These are phyloP conservation scores for Candida freyschussii DNA, from an alignment of 1,139 yeast genomes.

Conservation along the genomic window DNA sequence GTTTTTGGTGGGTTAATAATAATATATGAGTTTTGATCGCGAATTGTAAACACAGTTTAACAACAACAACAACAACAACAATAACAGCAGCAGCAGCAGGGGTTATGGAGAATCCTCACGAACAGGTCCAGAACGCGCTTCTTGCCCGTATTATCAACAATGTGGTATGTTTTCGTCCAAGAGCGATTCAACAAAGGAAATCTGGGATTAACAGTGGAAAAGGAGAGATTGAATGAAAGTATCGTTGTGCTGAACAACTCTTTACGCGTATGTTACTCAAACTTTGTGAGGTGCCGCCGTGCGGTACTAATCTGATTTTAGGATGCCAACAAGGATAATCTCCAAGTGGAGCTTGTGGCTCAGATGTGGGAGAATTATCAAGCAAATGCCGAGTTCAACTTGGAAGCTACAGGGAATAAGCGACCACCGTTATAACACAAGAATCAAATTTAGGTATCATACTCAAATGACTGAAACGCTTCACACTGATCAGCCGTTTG, in stretches of 20 bases:
- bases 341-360: conserved; percentile 67
- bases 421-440: conserved; percentile 47
- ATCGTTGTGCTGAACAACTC: conserved; percentile 58
- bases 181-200: conserved; percentile 2
- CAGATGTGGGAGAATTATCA: conserved; percentile 82
- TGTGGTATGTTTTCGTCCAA: conserved; percentile 45
- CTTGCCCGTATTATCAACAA: conserved; percentile 73
- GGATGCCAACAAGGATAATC: conserved; percentile 61
- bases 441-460: no score
- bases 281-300: neutral
- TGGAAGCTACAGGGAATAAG: conserved; percentile 65
- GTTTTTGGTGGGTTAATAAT: no score
- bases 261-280: conserved; percentile 36
- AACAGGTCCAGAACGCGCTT: conserved; percentile 75
- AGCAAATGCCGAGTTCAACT: conserved; percentile 64
- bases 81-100: neutral
- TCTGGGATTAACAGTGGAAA: neutral
- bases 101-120: conserved; percentile 86
- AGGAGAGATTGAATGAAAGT: conserved; percentile 71
- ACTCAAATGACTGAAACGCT: neutral
- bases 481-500: no score
- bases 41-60: conserved; percentile 1
- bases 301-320: conserved; percentile 13
- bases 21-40: no score
- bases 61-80: neutral